Conservation (phyloP, 2,329 filamentous ascomycete species). For the Colletotrichum filicis region DNA sequence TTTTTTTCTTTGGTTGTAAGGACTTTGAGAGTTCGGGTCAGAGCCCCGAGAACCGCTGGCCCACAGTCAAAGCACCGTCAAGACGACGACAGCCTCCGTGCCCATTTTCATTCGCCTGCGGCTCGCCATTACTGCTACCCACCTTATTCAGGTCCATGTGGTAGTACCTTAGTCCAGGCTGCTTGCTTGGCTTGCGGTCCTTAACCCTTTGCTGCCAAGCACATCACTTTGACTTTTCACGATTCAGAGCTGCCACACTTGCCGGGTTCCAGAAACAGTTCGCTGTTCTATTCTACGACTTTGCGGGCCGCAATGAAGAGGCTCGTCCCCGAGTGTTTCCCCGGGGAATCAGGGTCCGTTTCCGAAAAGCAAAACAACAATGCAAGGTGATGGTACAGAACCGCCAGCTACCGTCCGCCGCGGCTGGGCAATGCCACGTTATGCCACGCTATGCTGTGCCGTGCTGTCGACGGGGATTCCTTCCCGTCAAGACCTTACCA, state of each 20-base stretch:
- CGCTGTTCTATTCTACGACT: conserved; percentile 31
- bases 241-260: conserved; percentile 11
- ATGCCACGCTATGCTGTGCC: conserved; percentile 1
- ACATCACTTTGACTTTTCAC: background rate
- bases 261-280: conserved; percentile 28
- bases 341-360: conserved; percentile 18
- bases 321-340: conserved; percentile 13
- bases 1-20: background rate
- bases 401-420: conserved; percentile 14
- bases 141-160: conserved; percentile 1
- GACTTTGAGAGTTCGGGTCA: conserved; percentile 16
- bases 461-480: background rate
- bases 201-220: background rate
- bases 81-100: background rate
- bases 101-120: background rate
- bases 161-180: no score
- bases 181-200: background rate
- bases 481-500: conserved; percentile 23
- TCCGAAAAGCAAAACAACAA: conserved; percentile 24
- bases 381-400: conserved; percentile 33
- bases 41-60: conserved; percentile 9
- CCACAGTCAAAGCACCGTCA: conserved; percentile 13
- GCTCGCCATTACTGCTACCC: conserved; percentile 7
- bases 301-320: conserved; percentile 7
- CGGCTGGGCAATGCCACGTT: conserved; percentile 7